Base-by-base conservation (phyloP, 2,329 filamentous ascomycete species). In the Fusarium marasasianum region DNA sequence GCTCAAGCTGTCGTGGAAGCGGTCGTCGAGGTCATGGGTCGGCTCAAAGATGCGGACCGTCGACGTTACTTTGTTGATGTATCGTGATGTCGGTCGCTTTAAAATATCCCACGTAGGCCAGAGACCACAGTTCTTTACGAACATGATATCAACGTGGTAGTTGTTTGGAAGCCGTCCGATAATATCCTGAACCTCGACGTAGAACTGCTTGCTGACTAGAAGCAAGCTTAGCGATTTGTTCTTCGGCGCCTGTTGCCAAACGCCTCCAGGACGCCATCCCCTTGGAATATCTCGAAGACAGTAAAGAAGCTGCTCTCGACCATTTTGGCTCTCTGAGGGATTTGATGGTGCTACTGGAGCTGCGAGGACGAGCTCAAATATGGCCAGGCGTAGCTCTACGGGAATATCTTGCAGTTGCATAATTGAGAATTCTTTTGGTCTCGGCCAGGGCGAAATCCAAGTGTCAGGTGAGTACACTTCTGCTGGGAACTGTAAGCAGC, bases 101-200 rank as follows among this genome's bases (percentile, higher is more conserved):
- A 24, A 31, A 5, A 73, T 17, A 9, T 44, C 15, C 62, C 58
- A 74, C 2, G 71, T 71, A 0, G 58, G 35, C 71, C 58, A 74
- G 1, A 71, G 26, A 4, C 71, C 66, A 12, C 37, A 31, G 14
- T 54, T 17, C 8, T 71, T 71, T 1, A 74, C 38, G 18, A 71
- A 51, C 61, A 71, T 74, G 15, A 74, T 41, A 15, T 74, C 66
- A 18, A 74, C 57, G 6, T 74, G 38, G 11, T 64, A 71, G 4
- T n/a, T 13, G 1, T 55, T 54, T 4, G 50, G 33, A 2, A 63
- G 12, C 9, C 22, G 20, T 1, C 15, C 3, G 4, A 59, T 5
- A 4, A 74, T 20, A 22, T 58, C 10, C 17, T 50, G 15, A 2
- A 58, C 35, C 17, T 64, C 55, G 1, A 15, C 10, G 3, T 48